Evolutionary conservation across 805 yeast genomes (phyloP).

Genomic region (Ogataea methylovora): DNA sequence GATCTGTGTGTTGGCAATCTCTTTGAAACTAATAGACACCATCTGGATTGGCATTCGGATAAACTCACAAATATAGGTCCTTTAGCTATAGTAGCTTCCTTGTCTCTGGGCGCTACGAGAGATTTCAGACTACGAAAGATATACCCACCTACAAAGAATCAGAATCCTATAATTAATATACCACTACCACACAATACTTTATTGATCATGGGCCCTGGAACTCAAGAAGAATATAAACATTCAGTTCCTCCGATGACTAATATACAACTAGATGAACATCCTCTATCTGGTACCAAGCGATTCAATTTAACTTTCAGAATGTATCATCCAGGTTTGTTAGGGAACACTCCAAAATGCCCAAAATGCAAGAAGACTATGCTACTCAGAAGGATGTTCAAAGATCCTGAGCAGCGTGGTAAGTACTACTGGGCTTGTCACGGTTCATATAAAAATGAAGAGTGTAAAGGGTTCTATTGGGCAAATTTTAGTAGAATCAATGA

Average conservation of each 20-base stretch:
- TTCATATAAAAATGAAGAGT: constrained; percentile 34
- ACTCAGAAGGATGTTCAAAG: constrained; percentile 47
- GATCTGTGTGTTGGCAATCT: constrained; percentile 49
- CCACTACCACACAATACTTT: constrained; percentile 68
- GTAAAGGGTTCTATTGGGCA: constrained; percentile 45
- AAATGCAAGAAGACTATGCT: constrained; percentile 37
- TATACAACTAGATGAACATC: constrained; percentile 38
- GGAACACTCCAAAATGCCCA: constrained; percentile 35
- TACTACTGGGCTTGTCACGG: constrained; percentile 64
- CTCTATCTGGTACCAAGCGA: constrained; percentile 41
- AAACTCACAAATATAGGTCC: constrained; percentile 69
- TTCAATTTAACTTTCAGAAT: constrained; percentile 62
- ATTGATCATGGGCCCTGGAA: constrained; percentile 68
- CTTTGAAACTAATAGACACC: constrained; percentile 40
- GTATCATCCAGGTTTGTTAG: constrained; percentile 32
- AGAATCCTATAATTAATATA: constrained; percentile 35
- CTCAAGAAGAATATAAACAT: constrained; percentile 72
- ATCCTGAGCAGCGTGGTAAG: constrained; percentile 38
- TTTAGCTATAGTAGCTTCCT: constrained; percentile 55
- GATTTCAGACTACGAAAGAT: constrained; percentile 51
- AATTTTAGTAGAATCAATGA: constrained; percentile 30
- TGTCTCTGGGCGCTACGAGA: constrained; percentile 64
- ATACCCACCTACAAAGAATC: constrained; percentile 19
- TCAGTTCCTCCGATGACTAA: constrained; percentile 32
- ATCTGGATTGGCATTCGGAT: constrained; percentile 74